Base-by-base conservation (phyloP, 148 eudicot species). In the Drosera capensis region DNA sequence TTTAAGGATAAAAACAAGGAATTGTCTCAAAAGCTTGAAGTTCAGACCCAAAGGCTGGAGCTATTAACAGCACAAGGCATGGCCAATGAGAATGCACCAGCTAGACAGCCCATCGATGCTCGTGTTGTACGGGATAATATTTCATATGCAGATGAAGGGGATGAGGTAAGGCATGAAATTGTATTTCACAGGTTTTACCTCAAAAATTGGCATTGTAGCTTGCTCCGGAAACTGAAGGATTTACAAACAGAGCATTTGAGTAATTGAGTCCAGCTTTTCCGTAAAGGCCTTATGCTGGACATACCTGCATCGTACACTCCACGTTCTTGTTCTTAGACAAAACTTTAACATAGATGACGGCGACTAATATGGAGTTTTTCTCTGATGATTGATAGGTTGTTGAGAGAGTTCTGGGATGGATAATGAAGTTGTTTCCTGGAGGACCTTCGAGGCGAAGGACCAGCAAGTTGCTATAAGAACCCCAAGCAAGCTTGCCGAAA, bases 351-450 rank as follows among this genome's bases (percentile, higher is more conserved):
- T 13, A 0, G 11, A 11, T 11, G 3, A 34, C n/a, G 5, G 38
- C 2, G 2, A 9, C 13, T 11, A 34, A 2, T 5, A n/a, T n/a
- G 38, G 5, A 5, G n/a, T 5, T 34, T 2, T 11, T 34, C 13
- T 34, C 5, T 11, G n/a, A 4, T 34, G 8, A 20, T n/a, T 17
- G 7, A 11, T 49, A 78, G 97, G 99, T 90, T 60, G 99, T 90
- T 47, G 99, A 81, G 57, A 66, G 95, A 59, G 99, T 90, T 22
- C 44, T 90, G 31, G 95, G 95, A 45, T 90, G 99, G 99, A 80
- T 90, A 60, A 84, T 84, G 95, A 90, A 90, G 78, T 82, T 85
- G 26, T 85, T 85, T 55, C 99, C 99, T 4, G 95, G 95, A 42
- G 95, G 95, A 45, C 99, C 95, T 20, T 60, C 95, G 26, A 71